phyloP scores from a whole-genome alignment of 768 basidiomycete species.

The Rickenella mellea region DNA sequence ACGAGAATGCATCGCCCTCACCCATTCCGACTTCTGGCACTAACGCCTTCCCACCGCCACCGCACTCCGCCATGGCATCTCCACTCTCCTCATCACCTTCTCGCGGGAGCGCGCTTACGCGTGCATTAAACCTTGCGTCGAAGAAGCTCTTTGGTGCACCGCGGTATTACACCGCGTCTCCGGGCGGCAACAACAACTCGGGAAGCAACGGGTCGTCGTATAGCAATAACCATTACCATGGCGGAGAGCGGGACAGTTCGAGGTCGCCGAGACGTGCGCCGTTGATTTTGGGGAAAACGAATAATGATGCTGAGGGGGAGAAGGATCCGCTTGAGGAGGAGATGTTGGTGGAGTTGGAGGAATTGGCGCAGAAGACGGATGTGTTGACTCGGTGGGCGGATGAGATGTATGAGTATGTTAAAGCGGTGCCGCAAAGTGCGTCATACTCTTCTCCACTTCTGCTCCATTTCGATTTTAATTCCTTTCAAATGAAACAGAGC shows the following conservation, averaged over 20 bases:
- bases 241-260: constrained; percentile 1
- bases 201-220: no score
- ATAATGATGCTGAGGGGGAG: constrained; percentile 31
- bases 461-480: constrained; percentile 2
- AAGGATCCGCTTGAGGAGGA: constrained; percentile 74
- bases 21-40: constrained; percentile 25
- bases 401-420: constrained; percentile 85
- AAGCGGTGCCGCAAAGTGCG: constrained; percentile 76
- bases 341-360: constrained; percentile 72
- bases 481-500: constrained; percentile 38
- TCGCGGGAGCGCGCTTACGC: constrained; percentile 55
- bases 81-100: constrained; percentile 62
- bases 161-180: constrained; percentile 31
- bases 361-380: constrained; percentile 92
- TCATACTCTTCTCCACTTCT: constrained; percentile 8
- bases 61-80: constrained; percentile 37
- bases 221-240: no score
- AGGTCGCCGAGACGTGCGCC: constrained; percentile 46
- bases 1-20: constrained; percentile 11
- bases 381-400: constrained; percentile 92
- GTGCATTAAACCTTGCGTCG: constrained; percentile 71
- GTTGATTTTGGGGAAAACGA: constrained; percentile 31
- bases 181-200: no score
- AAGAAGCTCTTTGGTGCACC: constrained; percentile 69
- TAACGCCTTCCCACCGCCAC: constrained; percentile 60